These are phyloP conservation scores for Xylariomycetidae sp. DNA, from an alignment of 2,329 filamentous ascomycete genomes.

Conservation along the genomic window DNA sequence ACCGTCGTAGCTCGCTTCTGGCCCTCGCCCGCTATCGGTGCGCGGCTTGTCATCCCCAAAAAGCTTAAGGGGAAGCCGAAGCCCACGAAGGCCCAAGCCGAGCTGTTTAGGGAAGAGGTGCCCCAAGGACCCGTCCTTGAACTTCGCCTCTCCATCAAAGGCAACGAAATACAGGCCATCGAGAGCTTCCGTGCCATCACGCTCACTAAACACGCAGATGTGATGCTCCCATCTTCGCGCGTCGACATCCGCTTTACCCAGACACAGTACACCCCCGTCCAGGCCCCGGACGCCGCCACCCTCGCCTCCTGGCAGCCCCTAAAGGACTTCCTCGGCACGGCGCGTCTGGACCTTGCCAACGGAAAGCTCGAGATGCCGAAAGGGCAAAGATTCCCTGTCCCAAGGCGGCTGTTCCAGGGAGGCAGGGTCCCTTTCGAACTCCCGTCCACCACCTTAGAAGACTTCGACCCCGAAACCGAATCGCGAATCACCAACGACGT, in stretches of 20 bases:
- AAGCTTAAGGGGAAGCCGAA: conserved; percentile 1
- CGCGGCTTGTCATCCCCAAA: conserved; percentile 8
- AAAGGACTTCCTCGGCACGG: conserved; percentile 37
- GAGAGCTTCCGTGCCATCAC: conserved; percentile 35
- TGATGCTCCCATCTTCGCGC: conserved; percentile 39
- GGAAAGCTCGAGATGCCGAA: conserved; percentile 36
- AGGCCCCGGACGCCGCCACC: conserved; percentile 16
- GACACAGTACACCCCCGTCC: conserved; percentile 27
- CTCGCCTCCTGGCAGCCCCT: conserved; percentile 30
- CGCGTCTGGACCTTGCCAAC: conserved; percentile 40
- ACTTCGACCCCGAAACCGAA: no score
- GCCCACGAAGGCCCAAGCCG: background rate
- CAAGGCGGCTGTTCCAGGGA: conserved; percentile 20
- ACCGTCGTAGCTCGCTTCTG: conserved; percentile 44
- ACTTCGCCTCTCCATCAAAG: conserved; percentile 30
- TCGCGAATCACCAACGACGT: no score
- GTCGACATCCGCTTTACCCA: conserved; percentile 47
- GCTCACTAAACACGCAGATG: conserved; percentile 33
- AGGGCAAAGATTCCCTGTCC: conserved; percentile 26
- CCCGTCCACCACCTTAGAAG: no score
- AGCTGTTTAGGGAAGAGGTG: background rate
- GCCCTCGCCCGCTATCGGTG: no score
- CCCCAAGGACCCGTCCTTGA: conserved; percentile 26
- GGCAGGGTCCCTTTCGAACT: no score
- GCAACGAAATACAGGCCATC: conserved; percentile 27